Base-by-base conservation (phyloP, 139 green algal species). In the Coccomyxa sp. region DNA sequence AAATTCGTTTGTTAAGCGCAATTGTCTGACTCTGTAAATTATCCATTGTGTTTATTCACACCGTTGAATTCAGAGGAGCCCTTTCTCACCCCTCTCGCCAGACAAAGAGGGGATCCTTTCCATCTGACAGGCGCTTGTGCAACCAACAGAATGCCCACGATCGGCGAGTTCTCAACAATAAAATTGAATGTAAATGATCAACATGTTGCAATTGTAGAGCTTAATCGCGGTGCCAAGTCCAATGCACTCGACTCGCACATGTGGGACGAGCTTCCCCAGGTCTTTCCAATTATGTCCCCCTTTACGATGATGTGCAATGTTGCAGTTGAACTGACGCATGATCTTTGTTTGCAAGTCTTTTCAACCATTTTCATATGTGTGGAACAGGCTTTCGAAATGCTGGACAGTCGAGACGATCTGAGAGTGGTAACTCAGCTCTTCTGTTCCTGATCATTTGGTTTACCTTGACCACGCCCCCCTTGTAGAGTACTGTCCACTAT, bases 261-360 rank as follows among this genome's bases (percentile, higher is more conserved):
- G 81, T 84, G 68, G 68, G n/a, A n/a, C 12, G 81, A 84, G n/a
- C 66, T 84, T 38, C 71, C 81, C 58, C 71, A 84, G 81, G 81
- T 79, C 0, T 28, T 21, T 27, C 71, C 18, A 21, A 0, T 75
- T 18, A 12, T 77, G 10, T 16, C 63, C 1, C 0, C 17, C 0
- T 45, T 78, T 4, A 45, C 1, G 71, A 21, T 45, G 23, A 27
- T 45, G 66, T 78, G 23, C 14, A 27, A 78, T 45, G 25, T 28
- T 25, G 15, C 68, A 77, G 13, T 38, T 38, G 68, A 18, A 23
- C 31, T 15, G 17, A 71, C 16, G 30, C 14, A 21, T 51, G 25
- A 45, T 11, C 68, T 21, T 21, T 78, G 27, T 78, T 30, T 11
- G 30, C 23, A 78, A 45, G 58, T n/a, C 27, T 1, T 21, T 1